phyloP scores from a whole-genome alignment of 768 basidiomycete species.

The Mycena rosella region DNA sequence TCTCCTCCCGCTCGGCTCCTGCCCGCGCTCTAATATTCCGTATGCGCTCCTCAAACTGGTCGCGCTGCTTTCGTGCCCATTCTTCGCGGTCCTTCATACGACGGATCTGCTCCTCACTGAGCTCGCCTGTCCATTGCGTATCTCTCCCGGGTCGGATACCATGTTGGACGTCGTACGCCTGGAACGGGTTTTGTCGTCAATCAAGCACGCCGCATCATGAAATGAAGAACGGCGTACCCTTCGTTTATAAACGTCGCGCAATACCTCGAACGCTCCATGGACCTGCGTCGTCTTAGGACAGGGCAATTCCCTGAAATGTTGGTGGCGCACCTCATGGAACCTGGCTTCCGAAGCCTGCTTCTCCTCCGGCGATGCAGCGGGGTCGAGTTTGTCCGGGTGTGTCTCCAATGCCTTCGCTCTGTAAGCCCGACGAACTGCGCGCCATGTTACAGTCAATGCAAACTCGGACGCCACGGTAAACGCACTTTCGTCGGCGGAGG shows the following conservation, averaged over 20 bases:
- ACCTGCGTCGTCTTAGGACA: slow-evolving; percentile 56
- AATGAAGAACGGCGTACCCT: slow-evolving; percentile 54
- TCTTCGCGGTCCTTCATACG: slow-evolving; percentile 64
- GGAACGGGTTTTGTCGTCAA: not conserved
- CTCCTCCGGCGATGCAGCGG: slow-evolving; percentile 61
- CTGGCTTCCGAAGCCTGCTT: slow-evolving; percentile 66
- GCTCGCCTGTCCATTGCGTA: slow-evolving; percentile 44
- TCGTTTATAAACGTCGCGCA: slow-evolving; percentile 68
- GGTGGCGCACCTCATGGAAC: slow-evolving; percentile 68
- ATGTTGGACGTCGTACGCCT: slow-evolving; percentile 63
- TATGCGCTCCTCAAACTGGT: slow-evolving; percentile 64
- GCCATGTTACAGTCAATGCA: not conserved
- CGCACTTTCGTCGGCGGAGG: slow-evolving; percentile 42
- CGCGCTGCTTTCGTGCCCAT: slow-evolving; percentile 66
- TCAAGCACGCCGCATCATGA: not conserved
- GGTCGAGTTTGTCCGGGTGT: slow-evolving; percentile 79
- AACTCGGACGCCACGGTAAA: not conserved
- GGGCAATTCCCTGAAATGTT: slow-evolving; percentile 23
- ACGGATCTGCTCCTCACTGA: slow-evolving; percentile 55
- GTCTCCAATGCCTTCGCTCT: slow-evolving; percentile 77
- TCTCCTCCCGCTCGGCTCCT: slow-evolving; percentile 50
- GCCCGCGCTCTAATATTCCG: slow-evolving; percentile 52
- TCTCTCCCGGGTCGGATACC: slow-evolving; percentile 41
- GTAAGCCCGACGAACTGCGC: slow-evolving; percentile 76
- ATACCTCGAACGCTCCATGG: slow-evolving; percentile 70